A percentile compares a stretch with the other conserved stretches of the same genome.
These are phyloP conservation scores for Eremothecium coryli DNA, from an alignment of 1,139 yeast species.

Conservation along the genomic window DNA sequence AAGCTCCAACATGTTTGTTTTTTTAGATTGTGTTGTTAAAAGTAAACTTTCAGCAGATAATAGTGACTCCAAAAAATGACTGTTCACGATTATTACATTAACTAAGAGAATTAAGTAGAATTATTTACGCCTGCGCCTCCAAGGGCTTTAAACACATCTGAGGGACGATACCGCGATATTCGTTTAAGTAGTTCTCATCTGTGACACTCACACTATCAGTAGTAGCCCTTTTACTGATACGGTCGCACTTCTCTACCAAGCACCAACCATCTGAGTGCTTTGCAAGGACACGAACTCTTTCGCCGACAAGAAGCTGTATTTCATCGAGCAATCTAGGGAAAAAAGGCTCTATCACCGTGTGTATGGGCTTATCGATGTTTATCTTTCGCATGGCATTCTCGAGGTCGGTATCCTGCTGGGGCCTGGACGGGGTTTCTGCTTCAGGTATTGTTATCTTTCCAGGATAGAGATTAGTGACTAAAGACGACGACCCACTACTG, in stretches of 20 bases:
- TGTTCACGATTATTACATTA: too few species aligned
- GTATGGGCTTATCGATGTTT: conserved; percentile 6
- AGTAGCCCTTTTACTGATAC: conserved; percentile 13
- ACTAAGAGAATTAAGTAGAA: too few species aligned
- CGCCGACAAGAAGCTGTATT: conserved; percentile 28
- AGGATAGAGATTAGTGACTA: not conserved
- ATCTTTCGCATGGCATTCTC: too few species aligned
- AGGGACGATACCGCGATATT: conserved; percentile 34
- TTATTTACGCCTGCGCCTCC: too few species aligned
- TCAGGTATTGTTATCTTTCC: not conserved
- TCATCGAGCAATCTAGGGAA: conserved; percentile 32
- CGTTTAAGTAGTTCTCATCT: conserved; percentile 27
- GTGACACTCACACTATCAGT: conserved; percentile 6
- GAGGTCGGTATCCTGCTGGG: not conserved
- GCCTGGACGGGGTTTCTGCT: too few species aligned
- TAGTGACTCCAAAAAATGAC: too few species aligned
- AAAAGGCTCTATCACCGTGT: conserved; percentile 24
- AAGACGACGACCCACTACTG: not conserved
- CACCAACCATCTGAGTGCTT: conserved; percentile 39
- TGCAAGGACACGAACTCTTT: conserved; percentile 30
- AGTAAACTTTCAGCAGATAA: too few species aligned
- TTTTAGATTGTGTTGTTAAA: too few species aligned
- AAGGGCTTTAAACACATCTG: conserved; percentile 29
- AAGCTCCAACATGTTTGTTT: too few species aligned
- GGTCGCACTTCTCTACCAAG: conserved; percentile 31